Evolutionary conservation across 306 rosid genomes (phyloP).

Genomic region (Mimosa bimucronata): DNA sequence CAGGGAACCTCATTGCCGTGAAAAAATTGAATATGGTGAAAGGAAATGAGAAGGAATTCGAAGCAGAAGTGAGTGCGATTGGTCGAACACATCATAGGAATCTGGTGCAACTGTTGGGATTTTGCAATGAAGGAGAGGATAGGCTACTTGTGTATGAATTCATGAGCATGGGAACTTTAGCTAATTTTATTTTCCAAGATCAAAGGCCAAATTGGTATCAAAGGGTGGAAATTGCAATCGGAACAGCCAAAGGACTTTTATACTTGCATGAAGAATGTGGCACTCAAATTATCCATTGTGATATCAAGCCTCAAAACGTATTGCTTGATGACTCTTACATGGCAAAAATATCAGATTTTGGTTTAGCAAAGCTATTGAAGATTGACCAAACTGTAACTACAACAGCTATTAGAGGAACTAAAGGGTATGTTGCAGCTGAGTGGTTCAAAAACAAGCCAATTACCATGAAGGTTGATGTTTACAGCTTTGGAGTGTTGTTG

Average conservation of each 20-base stretch:
- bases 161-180: constrained; percentile 31
- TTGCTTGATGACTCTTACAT: constrained; percentile 10
- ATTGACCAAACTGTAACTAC: constrained; percentile 18
- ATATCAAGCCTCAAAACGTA: constrained; percentile 37
- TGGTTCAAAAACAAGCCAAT: constrained; percentile 6
- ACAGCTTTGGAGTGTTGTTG: neutral
- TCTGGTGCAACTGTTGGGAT: constrained; percentile 27
- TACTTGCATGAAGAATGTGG: constrained; percentile 32
- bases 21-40: constrained; percentile 13
- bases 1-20: constrained; percentile 32
- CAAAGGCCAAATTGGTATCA: constrained; percentile 29
- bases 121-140: constrained; percentile 27
- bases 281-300: constrained; percentile 30
- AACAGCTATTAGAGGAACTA: constrained; percentile 29
- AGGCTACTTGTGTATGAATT: constrained; percentile 32
- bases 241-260: constrained; percentile 22
- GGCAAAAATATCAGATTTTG: constrained; percentile 23
- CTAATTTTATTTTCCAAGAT: neutral
- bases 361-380: constrained; percentile 33
- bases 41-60: constrained; percentile 7
- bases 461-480: neutral
- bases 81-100: constrained; percentile 32
- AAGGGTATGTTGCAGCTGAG: constrained; percentile 19
- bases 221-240: constrained; percentile 29
- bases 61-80: constrained; percentile 25